These are phyloP conservation scores for Meyerozyma elateridarum DNA, from an alignment of 1,139 yeast genomes.

Conservation along the genomic window DNA sequence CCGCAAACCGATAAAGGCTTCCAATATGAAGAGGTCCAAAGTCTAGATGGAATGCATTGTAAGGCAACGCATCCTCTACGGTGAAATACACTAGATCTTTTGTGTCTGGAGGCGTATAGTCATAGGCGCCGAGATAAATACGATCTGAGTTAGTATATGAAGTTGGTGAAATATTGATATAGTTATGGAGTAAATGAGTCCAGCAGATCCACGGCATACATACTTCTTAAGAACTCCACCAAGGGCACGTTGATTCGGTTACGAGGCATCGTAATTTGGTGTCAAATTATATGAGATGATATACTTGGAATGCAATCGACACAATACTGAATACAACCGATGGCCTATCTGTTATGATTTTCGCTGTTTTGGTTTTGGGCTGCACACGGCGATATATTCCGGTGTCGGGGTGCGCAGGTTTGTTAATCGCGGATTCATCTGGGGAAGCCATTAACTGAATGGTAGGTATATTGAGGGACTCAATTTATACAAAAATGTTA, in stretches of 20 bases:
- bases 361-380: constrained; percentile 3
- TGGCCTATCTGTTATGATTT: constrained; percentile 3
- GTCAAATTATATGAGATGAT: background rate
- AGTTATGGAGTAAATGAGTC: background rate
- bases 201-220: constrained; percentile 14
- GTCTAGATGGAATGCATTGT: constrained; percentile 89
- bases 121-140: constrained; percentile 87
- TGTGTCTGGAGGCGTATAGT: constrained; percentile 72
- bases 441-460: too few species aligned
- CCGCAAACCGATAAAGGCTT: constrained; percentile 90
- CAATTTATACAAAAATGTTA: too few species aligned
- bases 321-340: too few species aligned
- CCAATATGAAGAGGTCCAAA: constrained; percentile 96
- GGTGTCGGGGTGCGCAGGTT: background rate
- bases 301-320: constrained; percentile 1
- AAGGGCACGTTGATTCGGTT: constrained; percentile 27
- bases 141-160: constrained; percentile 51
- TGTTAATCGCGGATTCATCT: background rate
- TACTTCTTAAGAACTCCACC: constrained; percentile 45
- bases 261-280: constrained; percentile 15
- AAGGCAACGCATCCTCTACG: constrained; percentile 85
- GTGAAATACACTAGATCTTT: constrained; percentile 79
- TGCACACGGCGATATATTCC: constrained; percentile 1
- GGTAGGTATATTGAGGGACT: too few species aligned
- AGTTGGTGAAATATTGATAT: constrained; percentile 13